Base-by-base conservation (phyloP, 1,284 basidiomycete genomes). In the Malassezia psittaci region DNA sequence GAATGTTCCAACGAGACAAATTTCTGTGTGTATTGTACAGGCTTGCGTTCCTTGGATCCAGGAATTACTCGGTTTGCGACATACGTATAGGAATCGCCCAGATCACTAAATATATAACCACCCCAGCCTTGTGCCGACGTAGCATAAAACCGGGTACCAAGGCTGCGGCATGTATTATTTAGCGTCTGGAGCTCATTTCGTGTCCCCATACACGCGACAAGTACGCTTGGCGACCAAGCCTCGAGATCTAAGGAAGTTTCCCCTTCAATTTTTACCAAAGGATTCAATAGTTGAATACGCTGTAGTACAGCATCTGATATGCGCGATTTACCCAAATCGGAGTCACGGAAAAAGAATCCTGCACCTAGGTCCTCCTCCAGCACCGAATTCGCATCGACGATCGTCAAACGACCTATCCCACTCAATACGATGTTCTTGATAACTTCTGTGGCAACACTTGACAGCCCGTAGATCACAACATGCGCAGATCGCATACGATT, bases 401-500 rank as follows among this genome's bases (percentile, higher is more conserved):
- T 70, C 48, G 80, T 80, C 60, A 83, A 55, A 32, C 75, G 72
- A 3, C 81, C 81, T 32, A 83, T 78, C 24, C 82, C 82, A 0
- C 81, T 80, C 13, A 83, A 74, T 7, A 83, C 81, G 35, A 81
- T 77, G 75, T 99, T 99, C 77, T 98, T 99, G 77, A 94, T 87
- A 21, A 86, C 83, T 76, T 99, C 94, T n/a, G 90, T 90, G 15
- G 93, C 89, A 36, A 88, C 80, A 3, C 90, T 89, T 42, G 83
- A 81, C 48, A 96, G 80, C 21, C 83, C 83, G 35, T 90, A 78
- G 42, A 99, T 80, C 48, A 96, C 79, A 61, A 98, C 87, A 5
- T 89, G 87, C 12, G 91, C 87, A 68, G 87, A 88, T 64, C 90
- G 83, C 88, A 96, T 93, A 69, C 90, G 93, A 76, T 93, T 90